phyloP scores from a whole-genome alignment of 2,329 filamentous ascomycete species.

The Acrodontium crateriforme region DNA sequence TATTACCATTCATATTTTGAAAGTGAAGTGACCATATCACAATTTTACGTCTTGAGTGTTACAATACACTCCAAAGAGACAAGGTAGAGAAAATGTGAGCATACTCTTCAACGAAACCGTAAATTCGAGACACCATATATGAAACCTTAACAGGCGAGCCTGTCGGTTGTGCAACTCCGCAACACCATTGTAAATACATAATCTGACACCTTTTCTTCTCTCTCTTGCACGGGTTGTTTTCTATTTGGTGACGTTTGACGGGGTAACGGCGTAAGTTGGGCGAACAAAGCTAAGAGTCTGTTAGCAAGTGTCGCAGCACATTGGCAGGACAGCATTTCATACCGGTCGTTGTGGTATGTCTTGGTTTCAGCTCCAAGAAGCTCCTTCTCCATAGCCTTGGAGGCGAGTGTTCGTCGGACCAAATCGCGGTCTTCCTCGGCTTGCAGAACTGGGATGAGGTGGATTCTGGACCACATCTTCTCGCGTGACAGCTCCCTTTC shows the following conservation, averaged over 20 bases:
- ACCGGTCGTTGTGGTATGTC: slow-evolving; percentile 84
- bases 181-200: slow-evolving; percentile 2
- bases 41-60: too few species aligned
- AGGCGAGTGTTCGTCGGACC: slow-evolving; percentile 70
- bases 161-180: slow-evolving; percentile 1
- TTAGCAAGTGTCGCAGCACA: slow-evolving; percentile 3
- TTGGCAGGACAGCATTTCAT: slow-evolving; percentile 22
- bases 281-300: slow-evolving; percentile 52
- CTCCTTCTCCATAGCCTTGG: slow-evolving; percentile 81
- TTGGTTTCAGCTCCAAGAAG: slow-evolving; percentile 70
- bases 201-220: neutral
- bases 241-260: slow-evolving; percentile 45
- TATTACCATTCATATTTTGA: too few species aligned
- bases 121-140: too few species aligned
- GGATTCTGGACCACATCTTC: slow-evolving; percentile 96
- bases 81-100: too few species aligned
- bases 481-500: slow-evolving; percentile 80
- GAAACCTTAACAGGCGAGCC: too few species aligned
- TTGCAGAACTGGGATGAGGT: slow-evolving; percentile 85
- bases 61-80: too few species aligned
- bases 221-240: too few species aligned
- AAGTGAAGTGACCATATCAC: too few species aligned
- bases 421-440: slow-evolving; percentile 95
- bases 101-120: too few species aligned
- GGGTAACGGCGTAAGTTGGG: slow-evolving; percentile 64